Evolutionary conservation across 225 moss, liverwort and hornwort genomes (phyloP), one percentile per base, ranked within the genome.

Genomic region (Sphagnum tenellum): DNA sequence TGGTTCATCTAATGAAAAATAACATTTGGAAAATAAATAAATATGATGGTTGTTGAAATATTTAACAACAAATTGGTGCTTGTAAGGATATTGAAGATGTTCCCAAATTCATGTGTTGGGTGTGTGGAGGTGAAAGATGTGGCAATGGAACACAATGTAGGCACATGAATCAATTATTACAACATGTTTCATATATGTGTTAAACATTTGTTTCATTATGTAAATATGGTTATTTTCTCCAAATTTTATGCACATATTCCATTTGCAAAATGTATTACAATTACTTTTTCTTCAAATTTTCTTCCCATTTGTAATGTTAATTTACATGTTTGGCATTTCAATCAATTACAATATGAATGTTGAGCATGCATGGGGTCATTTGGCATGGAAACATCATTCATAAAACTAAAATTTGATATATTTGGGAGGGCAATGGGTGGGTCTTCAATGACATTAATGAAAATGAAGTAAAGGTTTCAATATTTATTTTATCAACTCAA

Each of bases 91-190:
- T 46, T 73, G n/a, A 51, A 60, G 64, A 76, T 70, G 7, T 71
- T 61, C 44, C 7, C 49, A 54, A 81, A 81, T 65, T 67, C 72
- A 5, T 76, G 74, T 47, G 78, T 78, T 61, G 81, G 74, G 46
- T 85, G 78, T 7, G 76, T 82, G 4, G 69, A 85, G 10, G 76
- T 85, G 53, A 70, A 82, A 50, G 78, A 82, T 12, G 78, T 48
- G 45, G 85, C 81, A 2, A 65, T 69, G 68, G 85, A 81, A 1
- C 85, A 85, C 57, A n/a, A 51, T 85, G 56, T 64, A 79, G 56
- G 81, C 74, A 12, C 79, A 73, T 46, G 72, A 74, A 68, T 62
- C 78, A 11, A 57, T 70, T 0, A 50, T 57, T 3, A 78, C 85
- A 0, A 52, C 55, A 7, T 78, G 81, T 12, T 70, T 8, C 79